Evolutionary conservation across 345 rosid species (phyloP), one percentile per base, ranked within the genome.

Genomic region (Rubroshorea leprosula): DNA sequence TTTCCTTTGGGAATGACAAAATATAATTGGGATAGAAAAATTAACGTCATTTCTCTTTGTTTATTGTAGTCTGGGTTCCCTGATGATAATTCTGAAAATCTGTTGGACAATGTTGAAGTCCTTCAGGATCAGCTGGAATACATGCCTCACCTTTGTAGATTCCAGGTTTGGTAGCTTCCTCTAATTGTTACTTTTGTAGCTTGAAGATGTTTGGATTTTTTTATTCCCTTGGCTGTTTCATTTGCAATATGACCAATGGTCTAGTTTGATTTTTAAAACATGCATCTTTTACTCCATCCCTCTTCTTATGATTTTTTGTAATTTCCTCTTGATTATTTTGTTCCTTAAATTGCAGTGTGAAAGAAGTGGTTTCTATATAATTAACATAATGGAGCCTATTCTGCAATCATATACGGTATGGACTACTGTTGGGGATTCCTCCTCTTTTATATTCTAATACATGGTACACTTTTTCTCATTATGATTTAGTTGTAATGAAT

Each of bases 81-180:
- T 0, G 90, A 89, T 59, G 97, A 94, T 73, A 81, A 69, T 44
- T 75, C 96, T 21, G 96, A 90, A 59, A 87, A 90, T 74, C 91
- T 92, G 26, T 78, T 94, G 64, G 99, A 94, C 80, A 94, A 87
- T 81, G 89, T 90, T 53, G 99, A 94, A 77, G 85, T 85, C 72
- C 90, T 94, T 63, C 99, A 94, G 74, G 99, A 94, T 76, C 97
- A 94, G 72, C 87, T 94, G 18, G 99, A 94, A 71, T 85, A 92
- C 81, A 90, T 94, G 80, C 99, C 99, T 58, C 77, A 82, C 72
- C 87, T 94, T 47, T 94, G 99, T 70, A 82, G 96, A 83, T 94
- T 90, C 78, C 97, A 94, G 99, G 99, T 94, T 75, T 58, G 20
- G 41, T 55, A 43, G 13, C 51, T 51, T 25, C 54, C 45, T 60